Evolutionary conservation across 2,329 filamentous ascomycete species (phyloP), one percentile per base, ranked within the genome.

Genomic region (Hypoxylon sp.): DNA sequence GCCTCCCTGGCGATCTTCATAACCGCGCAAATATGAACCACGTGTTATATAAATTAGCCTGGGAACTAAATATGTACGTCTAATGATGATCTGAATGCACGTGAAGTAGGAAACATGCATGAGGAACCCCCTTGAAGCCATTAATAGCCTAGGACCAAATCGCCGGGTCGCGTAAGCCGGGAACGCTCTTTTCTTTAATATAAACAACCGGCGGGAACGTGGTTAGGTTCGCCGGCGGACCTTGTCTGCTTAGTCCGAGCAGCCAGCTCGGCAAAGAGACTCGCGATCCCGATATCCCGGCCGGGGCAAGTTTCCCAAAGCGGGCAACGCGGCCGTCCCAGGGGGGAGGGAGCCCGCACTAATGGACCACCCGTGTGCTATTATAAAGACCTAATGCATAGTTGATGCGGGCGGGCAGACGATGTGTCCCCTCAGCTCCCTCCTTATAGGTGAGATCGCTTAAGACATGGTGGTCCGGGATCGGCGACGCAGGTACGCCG

Each of bases 401-500:
- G 33, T 44, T 56, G 35, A 55, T 66, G 65, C 46, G 59, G 59
- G 50, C 25, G 11, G 48, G 27, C 64, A 54, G 48, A 20, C n/a
- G 20, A 31, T 61, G 54, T 17, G 13, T 27, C 54, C 57, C 44
- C 30, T 49, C 8, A 22, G 17, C 35, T n/a, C 46, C 42, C 50
- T 30, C 57, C 51, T 51, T 40, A 64, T 66, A 66, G 33, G 56
- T 25, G 62, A 62, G 14, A 3, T 56, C 54, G 46, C 22, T 53
- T 54, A 51, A 53, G 44, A 53, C 49, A 31, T 33, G 46, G 46
- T 55, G 42, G 56, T 66, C 62, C 56, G 66, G 66, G 66, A 62
- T 66, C 62, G 69, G 69, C 65, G 25, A 71, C 50, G 66, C 69
- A 69, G 69, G 69, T 69, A 71, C 69, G 60, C 62, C 59, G 62